Evolutionary conservation across 306 rosid species (phyloP).

Genomic region (Trifolium repens): DNA sequence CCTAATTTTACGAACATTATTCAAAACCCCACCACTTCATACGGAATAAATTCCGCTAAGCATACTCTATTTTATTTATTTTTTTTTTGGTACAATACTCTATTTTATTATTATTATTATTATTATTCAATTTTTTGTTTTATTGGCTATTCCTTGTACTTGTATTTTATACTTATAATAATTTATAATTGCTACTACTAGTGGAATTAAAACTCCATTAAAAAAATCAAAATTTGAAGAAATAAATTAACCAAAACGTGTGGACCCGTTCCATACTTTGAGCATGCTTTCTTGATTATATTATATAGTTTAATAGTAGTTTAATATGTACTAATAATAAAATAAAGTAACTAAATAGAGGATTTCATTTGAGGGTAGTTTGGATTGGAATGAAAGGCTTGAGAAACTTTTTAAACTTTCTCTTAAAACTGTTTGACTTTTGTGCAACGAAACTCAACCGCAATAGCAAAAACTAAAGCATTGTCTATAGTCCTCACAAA

Average conservation of each 20-base stretch:
- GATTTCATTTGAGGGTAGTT: conserved; percentile 27
- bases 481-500: conserved; percentile 34
- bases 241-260: conserved; percentile 45
- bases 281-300: conserved; percentile 4
- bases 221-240: background rate
- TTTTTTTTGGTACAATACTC: too few relatives aligned
- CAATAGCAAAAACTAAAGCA: conserved; percentile 50
- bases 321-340: conserved; percentile 1
- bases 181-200: background rate
- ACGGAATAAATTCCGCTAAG: conserved; percentile 55
- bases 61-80: conserved; percentile 34
- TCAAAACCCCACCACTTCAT: conserved; percentile 48
- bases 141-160: conserved; percentile 6
- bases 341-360: background rate
- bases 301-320: background rate
- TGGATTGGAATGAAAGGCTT: conserved; percentile 56
- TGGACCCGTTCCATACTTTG: conserved; percentile 48
- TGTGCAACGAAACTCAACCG: conserved; percentile 46
- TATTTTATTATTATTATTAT: background rate
- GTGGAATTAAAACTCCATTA: conserved; percentile 4
- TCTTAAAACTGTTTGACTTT: conserved; percentile 54
- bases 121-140: conserved; percentile 2
- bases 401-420: conserved; percentile 37
- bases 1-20: conserved; percentile 43
- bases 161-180: background rate